Base-by-base conservation (phyloP, 257 asterid genomes). In the Solanum chilense region DNA sequence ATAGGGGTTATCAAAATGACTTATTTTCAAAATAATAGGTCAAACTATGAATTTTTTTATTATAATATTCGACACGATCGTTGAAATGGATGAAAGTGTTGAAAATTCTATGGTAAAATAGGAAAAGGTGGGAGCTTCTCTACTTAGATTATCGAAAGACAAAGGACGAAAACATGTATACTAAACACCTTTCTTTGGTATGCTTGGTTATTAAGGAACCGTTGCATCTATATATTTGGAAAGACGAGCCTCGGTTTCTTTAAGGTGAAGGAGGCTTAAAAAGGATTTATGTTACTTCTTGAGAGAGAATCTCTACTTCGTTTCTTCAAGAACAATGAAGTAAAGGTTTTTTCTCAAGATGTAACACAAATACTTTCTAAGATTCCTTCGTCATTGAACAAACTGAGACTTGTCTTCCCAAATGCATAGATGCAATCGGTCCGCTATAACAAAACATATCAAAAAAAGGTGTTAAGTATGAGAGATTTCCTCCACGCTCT, bases 381-480 rank as follows among this genome's bases (percentile, higher is more conserved):
- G 93, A 90, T 33, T 56, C 85, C 85, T 90, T 92, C 18, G 93
- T 93, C 90, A 92, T 93, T 12, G 97, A 93, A 64, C 95, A 92
- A 41, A 94, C 90, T 14, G 90, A 69, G 85, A 94, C 93, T 39
- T 86, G 90, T 84, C 96, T 92, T 90, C 96, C 97, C 80, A 94
- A 89, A 76, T 91, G 91, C 95, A 94, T 94, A 6, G 94, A 89
- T 49, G 98, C 96, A 52, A 93, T 89, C 39, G 94, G 88, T 86
- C 94, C 96, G 49, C 98, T 98, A 88, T 91, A 93, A 15, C 97
- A 97, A 64, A 92, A 95, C 95, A 94, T 92, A 75, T 95, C 98
- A 45, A 95, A 94, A 91, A 74, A 92, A 90, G 98, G 97, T 98
- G 3, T 90, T 42, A 94, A 87, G 66, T 91, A 95, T 52, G 96